Conservation (phyloP, 2,329 filamentous ascomycete species). For the Xylariaceae sp. region DNA sequence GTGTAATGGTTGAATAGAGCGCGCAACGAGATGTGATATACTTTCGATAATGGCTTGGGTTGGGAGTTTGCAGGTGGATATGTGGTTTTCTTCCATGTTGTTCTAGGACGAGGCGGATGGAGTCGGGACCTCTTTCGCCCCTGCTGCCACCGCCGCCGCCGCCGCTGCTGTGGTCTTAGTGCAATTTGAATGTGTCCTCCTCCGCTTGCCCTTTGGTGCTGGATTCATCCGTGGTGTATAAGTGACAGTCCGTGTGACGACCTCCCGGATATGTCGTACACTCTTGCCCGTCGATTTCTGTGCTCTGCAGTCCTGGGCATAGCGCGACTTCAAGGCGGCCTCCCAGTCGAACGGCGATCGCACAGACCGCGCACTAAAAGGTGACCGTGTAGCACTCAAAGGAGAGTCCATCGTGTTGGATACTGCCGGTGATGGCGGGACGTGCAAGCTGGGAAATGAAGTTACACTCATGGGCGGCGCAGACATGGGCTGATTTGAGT, state of each 20-base stretch:
- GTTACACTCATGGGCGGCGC: conserved; percentile 57
- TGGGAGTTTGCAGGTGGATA: background rate
- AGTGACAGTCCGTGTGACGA: conserved; percentile 90
- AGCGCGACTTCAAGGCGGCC: conserved; percentile 62
- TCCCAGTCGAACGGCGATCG: conserved; percentile 79
- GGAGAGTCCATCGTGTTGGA: conserved; percentile 68
- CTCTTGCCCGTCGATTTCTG: conserved; percentile 57
- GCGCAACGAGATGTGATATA: background rate
- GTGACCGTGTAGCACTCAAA: conserved; percentile 65
- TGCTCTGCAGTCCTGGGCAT: conserved; percentile 53
- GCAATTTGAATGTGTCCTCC: conserved; percentile 51
- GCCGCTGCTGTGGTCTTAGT: conserved; percentile 23
- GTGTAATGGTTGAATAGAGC: conserved; percentile 1
- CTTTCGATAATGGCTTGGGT: conserved; percentile 5
- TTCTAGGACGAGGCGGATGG: conserved; percentile 24
- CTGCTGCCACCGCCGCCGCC: conserved; percentile 9
- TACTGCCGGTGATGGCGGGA: conserved; percentile 70
- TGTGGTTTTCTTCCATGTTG: too few relatives aligned
- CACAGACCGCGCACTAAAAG: conserved; percentile 64
- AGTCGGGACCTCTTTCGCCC: conserved; percentile 7
- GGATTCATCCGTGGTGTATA: conserved; percentile 85
- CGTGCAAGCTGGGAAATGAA: conserved; percentile 64
- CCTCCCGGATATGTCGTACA: conserved; percentile 73
- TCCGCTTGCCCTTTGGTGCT: conserved; percentile 84
- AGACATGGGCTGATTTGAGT: conserved; percentile 54